phyloP scores from a whole-genome alignment of 345 rosid genomes.

The Sisymbrium irio region DNA sequence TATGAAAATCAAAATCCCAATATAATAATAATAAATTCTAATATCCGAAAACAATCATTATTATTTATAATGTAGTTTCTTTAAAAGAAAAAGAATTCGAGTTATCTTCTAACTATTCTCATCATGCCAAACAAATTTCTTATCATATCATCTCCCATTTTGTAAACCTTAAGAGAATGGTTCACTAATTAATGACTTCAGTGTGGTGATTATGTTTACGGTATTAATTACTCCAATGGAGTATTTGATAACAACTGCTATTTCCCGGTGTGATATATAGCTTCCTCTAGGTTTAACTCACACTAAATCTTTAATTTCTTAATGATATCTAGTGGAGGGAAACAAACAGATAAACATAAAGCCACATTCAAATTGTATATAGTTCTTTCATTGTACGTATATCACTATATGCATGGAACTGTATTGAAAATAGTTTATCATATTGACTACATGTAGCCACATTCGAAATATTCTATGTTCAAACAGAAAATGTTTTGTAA shows the following conservation, averaged over 20 bases:
- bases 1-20: neutral
- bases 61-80: no score
- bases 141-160: no score
- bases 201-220: no score
- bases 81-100: no score
- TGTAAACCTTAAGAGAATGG: no score
- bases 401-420: neutral
- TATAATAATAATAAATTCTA: neutral
- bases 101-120: no score
- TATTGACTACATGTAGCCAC: slow-evolving; percentile 6
- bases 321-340: neutral
- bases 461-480: slow-evolving; percentile 11
- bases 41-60: neutral
- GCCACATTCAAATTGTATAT: neutral
- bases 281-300: neutral
- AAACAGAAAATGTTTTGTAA: slow-evolving; percentile 6
- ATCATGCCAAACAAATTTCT: no score
- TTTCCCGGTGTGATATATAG: neutral
- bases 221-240: no score
- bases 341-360: neutral
- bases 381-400: neutral
- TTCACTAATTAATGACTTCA: no score
- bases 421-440: neutral
- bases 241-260: neutral
- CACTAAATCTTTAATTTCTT: neutral